Conservation (phyloP, 176 grass and related monocot species). For the Musa beccarii region DNA sequence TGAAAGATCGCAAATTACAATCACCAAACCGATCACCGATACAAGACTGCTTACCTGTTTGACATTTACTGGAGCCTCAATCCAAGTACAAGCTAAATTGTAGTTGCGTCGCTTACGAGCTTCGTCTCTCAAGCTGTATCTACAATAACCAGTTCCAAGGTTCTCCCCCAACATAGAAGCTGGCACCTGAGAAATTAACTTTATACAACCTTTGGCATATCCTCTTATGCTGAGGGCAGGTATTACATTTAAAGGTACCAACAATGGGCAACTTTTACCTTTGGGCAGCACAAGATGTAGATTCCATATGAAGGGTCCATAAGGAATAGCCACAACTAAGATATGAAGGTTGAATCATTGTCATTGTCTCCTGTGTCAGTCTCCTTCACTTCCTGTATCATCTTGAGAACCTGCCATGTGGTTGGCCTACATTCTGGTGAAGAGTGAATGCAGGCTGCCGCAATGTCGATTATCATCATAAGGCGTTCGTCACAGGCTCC, state of each 20-base stretch:
- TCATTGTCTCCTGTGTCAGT: constrained; percentile 53
- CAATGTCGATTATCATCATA: constrained; percentile 73
- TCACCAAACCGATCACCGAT: neutral
- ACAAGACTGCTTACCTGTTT: neutral
- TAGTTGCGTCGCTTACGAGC: neutral
- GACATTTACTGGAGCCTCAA: neutral
- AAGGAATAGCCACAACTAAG: constrained; percentile 25
- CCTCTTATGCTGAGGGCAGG: neutral
- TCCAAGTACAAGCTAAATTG: neutral
- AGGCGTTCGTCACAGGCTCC: constrained; percentile 48
- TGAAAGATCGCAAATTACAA: neutral
- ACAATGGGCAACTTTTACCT: neutral
- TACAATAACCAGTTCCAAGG: neutral
- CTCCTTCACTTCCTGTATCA: constrained; percentile 98
- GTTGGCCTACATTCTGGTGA: constrained; percentile 72
- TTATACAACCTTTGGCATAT: neutral
- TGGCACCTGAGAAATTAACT: neutral
- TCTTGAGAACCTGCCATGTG: constrained; percentile 92
- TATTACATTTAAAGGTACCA: neutral
- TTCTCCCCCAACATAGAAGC: neutral
- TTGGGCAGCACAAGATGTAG: neutral
- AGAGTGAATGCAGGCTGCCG: constrained; percentile 46
- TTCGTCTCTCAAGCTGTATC: neutral
- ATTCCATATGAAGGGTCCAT: neutral
- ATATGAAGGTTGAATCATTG: constrained; percentile 57